Evolutionary conservation across 108 stramenopile species (phyloP), one percentile per base, ranked within the genome.

Genomic region (Cyclostephanos tholiformis): DNA sequence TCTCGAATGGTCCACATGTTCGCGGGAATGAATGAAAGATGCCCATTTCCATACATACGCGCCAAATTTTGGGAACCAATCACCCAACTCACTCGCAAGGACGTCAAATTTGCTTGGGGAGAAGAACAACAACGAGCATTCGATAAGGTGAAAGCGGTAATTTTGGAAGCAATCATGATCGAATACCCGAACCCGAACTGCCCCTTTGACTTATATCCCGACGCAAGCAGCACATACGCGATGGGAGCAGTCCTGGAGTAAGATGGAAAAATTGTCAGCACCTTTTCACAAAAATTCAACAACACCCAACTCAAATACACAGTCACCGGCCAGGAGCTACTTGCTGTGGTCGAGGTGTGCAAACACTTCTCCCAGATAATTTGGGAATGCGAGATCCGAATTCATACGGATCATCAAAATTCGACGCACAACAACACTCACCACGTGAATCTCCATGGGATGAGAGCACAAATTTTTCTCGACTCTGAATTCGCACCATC

Each of bases 211-310:
- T 4, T 32, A 32, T 32, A 32, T 32, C 32, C 32, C 4, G 86
- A 87, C 49, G 74, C 84, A 16, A 57, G 51, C 35, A 64, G 82
- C 16, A 46, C 6, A 1, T 73, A 68, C 29, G 77, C 82, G 25
- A 71, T 83, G 23, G 86, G 82, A 29, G 84, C 64, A 44, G 63
- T 82, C 4, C 79, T 84, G 12, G 17, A 19, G 0, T 83, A 87
- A 57, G 68, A 82, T 1, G 77, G 75, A 11, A 35, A 52, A 23
- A 50, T 71, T 6, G 36, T 79, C 13, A 63, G 63, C 51, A 70
- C 62, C 46, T 82, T 71, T 26, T 59, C 48, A 6, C 19, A 67
- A 1, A 83, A 83, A 22, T 70, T 83, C 39, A 82, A 61, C 39
- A 46, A 52, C 0, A 67, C 85, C 6, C 80, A 86, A 63, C 22